These are phyloP conservation scores for Dentiscutata heterogama DNA, from an alignment of 371 early-diverging fungal species.

Conservation along the genomic window DNA sequence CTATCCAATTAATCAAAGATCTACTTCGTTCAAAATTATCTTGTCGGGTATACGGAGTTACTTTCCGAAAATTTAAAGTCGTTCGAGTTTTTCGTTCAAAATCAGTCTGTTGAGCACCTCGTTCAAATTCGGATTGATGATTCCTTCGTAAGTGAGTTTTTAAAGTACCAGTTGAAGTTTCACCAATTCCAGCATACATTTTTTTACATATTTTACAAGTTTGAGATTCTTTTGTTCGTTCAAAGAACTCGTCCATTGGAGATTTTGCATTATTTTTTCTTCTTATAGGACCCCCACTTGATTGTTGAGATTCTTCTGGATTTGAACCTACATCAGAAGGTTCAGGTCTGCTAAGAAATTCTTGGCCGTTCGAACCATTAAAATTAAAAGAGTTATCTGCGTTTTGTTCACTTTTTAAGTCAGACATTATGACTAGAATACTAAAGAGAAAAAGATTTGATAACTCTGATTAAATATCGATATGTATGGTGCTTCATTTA, in stretches of 20 bases:
- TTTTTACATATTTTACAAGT: neutral
- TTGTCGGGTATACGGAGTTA: neutral
- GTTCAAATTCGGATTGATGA: neutral
- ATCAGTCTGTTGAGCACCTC: neutral
- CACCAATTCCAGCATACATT: neutral
- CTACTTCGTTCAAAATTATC: slow-evolving; percentile 9
- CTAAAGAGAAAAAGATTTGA: too few species aligned
- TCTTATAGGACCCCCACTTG: neutral
- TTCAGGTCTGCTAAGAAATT: too few species aligned
- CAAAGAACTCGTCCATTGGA: neutral
- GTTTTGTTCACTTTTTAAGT: too few species aligned
- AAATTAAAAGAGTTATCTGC: too few species aligned
- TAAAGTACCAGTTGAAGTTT: neutral
- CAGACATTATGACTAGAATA: too few species aligned
- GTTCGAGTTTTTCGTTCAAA: neutral
- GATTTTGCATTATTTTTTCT: neutral
- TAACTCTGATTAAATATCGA: too few species aligned
- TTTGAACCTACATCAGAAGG: too few species aligned
- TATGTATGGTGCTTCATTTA: too few species aligned
- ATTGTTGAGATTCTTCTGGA: too few species aligned
- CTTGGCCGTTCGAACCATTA: too few species aligned
- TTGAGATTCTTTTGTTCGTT: neutral
- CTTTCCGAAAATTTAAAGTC: neutral
- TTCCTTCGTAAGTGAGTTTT: slow-evolving; percentile 1
- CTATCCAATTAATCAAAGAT: slow-evolving; percentile 3